A percentile compares a stretch with the other conserved stretches of the same genome.
Conservation (phyloP, 208 protist genomes). For the Endotrypanum monterogeii region DNA sequence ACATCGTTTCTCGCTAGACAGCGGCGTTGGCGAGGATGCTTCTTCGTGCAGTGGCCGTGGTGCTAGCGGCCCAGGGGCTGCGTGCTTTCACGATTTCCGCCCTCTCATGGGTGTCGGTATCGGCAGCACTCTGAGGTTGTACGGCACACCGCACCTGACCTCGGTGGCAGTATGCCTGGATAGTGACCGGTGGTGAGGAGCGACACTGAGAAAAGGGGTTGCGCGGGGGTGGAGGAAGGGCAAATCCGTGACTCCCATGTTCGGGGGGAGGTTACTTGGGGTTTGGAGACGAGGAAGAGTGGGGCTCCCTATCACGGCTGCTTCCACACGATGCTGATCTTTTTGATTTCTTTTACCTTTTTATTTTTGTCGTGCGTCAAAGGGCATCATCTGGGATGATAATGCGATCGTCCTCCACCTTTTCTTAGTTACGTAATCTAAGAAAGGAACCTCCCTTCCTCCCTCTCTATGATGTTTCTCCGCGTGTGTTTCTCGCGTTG, state of each 20-base stretch:
- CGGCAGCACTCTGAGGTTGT: conserved; percentile 27
- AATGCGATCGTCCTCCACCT: neutral
- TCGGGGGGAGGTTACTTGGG: neutral
- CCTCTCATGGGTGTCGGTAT: conserved; percentile 34
- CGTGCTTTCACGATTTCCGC: conserved; percentile 44
- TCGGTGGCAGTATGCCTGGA: conserved; percentile 21
- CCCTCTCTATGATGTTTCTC: neutral
- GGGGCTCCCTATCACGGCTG: neutral
- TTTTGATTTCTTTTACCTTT: neutral
- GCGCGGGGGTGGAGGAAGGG: neutral
- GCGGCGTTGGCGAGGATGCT: neutral
- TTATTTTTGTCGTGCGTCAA: neutral
- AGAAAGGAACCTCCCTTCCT: neutral
- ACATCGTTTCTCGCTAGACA: conserved; percentile 2
- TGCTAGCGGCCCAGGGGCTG: conserved; percentile 20
- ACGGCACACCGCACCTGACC: conserved; percentile 27
- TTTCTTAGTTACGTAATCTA: neutral
- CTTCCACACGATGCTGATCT: neutral
- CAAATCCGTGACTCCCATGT: neutral
- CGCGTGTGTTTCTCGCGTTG: neutral
- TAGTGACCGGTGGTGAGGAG: conserved; percentile 3
- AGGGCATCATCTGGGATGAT: neutral
- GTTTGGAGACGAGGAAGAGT: neutral
- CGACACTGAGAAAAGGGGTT: neutral
- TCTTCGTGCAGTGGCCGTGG: neutral